Evolutionary conservation across 2,329 filamentous ascomycete species (phyloP).

Genomic region (Acrodontium crateriforme): DNA sequence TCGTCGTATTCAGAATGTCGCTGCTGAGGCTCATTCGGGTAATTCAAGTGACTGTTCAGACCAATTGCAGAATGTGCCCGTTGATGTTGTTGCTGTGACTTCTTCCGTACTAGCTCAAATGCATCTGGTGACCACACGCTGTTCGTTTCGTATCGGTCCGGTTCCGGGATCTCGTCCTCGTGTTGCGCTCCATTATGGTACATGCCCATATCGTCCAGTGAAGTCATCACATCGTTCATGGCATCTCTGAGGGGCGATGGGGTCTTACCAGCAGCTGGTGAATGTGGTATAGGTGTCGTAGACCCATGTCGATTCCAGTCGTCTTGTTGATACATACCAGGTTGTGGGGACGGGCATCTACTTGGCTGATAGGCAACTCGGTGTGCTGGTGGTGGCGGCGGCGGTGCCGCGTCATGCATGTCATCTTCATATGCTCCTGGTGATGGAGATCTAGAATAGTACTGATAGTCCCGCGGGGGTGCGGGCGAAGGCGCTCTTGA

Average conservation of each 20-base stretch:
- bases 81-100: constrained; percentile 19
- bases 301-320: constrained; percentile 38
- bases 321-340: constrained; percentile 12
- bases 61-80: constrained; percentile 65
- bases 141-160: no score
- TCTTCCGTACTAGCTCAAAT: constrained; percentile 48
- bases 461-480: constrained; percentile 27
- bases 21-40: no score
- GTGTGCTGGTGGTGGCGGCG: constrained; percentile 74
- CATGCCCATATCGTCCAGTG: constrained; percentile 71
- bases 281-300: constrained; percentile 53
- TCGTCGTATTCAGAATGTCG: no score
- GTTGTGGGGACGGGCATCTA: constrained; percentile 34
- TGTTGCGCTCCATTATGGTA: constrained; percentile 30
- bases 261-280: constrained; percentile 44
- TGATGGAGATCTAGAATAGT: constrained; percentile 10
- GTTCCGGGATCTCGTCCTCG: constrained; percentile 40
- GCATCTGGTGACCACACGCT: constrained; percentile 87
- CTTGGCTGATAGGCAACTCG: constrained; percentile 40
- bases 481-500: constrained; percentile 28
- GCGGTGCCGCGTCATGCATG: constrained; percentile 56
- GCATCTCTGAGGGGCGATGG: constrained; percentile 85
- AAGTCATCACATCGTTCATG: constrained; percentile 97
- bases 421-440: constrained; percentile 21
- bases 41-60: constrained; percentile 39